A percentile compares a stretch with the other conserved stretches of the same genome.
Evolutionary conservation across 1,284 basidiomycete genomes (phyloP).

Genomic region (Apiotrichum gracile): DNA sequence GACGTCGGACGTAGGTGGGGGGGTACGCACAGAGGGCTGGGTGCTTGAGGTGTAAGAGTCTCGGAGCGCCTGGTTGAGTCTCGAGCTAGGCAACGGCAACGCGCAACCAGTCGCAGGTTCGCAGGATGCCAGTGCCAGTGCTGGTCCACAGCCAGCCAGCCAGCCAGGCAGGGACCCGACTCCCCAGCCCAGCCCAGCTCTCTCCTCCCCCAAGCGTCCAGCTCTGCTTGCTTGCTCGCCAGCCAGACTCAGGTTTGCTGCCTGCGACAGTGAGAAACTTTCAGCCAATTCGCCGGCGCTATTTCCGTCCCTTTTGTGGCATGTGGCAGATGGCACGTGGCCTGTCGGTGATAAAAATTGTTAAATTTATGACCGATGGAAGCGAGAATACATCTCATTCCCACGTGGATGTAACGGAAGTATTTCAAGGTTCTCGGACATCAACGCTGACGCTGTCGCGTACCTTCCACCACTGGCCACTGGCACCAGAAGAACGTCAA

Average conservation of each 20-base stretch:
- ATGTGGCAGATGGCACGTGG: not conserved
- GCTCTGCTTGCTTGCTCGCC: not conserved
- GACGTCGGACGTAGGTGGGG: not conserved
- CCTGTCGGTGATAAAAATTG: not conserved
- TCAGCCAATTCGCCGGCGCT: not conserved
- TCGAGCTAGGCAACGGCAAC: not conserved
- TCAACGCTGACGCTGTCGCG: constrained; percentile 1
- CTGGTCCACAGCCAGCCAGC: not conserved
- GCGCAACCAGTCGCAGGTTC: too few species aligned
- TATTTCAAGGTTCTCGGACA: not conserved
- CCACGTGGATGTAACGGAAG: not conserved
- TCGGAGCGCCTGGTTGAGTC: not conserved
- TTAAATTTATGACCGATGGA: not conserved
- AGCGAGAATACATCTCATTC: not conserved
- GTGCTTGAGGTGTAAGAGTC: not conserved
- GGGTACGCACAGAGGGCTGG: constrained; percentile 3
- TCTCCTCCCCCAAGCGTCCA: too few species aligned
- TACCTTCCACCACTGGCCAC: not conserved
- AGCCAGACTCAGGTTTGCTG: not conserved
- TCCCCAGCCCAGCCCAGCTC: not conserved
- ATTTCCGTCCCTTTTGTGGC: not conserved
- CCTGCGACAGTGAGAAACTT: not conserved
- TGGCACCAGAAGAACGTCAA: not conserved
- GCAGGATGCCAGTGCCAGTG: not conserved
- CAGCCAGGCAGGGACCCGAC: not conserved